phyloP scores from a whole-genome alignment of 345 rosid genomes.

The Hibiscus mutabilis region DNA sequence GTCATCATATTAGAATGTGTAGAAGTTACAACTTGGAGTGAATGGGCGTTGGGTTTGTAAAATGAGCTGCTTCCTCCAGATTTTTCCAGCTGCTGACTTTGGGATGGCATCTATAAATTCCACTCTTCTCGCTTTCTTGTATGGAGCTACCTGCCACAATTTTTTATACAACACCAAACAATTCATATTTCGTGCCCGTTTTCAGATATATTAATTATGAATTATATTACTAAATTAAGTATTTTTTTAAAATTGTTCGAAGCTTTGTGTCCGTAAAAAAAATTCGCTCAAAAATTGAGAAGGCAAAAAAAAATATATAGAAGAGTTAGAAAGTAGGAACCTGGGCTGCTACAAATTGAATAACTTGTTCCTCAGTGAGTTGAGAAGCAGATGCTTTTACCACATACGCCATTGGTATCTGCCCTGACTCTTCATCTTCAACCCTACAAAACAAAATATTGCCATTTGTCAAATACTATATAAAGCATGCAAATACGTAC shows the following conservation, averaged over 20 bases:
- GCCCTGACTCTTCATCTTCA: constrained; percentile 61
- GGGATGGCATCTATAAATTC: constrained; percentile 43
- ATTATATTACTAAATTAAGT: too few species aligned
- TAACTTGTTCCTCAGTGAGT: constrained; percentile 45
- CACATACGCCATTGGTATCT: constrained; percentile 62
- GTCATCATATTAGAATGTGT: neutral
- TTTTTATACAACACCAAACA: too few species aligned
- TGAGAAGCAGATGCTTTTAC: constrained; percentile 38
- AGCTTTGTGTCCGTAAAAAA: too few species aligned
- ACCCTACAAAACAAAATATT: constrained; percentile 23
- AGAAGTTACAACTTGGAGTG: constrained; percentile 29
- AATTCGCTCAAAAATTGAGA: too few species aligned
- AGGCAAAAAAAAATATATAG: too few species aligned
- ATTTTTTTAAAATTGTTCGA: too few species aligned
- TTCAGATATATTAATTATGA: neutral
- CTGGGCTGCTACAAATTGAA: constrained; percentile 50
- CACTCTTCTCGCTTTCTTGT: constrained; percentile 60
- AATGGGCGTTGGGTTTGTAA: constrained; percentile 27
- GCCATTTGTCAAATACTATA: neutral
- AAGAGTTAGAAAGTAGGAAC: constrained; percentile 15
- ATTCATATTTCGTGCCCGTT: too few species aligned
- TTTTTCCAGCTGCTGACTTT: constrained; percentile 7
- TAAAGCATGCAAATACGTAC: neutral
- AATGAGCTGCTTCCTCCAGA: constrained; percentile 48
- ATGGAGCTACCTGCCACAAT: constrained; percentile 56